These are phyloP conservation scores for Rhododendron kiyosumense DNA, from an alignment of 148 eudicot genomes.

Conservation along the genomic window DNA sequence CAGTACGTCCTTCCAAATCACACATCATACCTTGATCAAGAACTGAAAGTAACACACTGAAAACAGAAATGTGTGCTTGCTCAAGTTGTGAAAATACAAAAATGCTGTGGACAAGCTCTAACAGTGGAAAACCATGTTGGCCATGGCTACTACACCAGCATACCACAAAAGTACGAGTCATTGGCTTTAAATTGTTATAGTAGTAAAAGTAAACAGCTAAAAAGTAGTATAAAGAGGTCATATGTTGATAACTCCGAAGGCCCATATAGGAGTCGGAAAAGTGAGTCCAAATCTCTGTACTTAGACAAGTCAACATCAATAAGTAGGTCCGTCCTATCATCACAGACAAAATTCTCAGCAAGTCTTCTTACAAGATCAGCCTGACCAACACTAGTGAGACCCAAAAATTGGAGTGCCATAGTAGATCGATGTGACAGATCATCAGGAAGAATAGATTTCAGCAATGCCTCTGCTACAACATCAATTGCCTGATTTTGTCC, in stretches of 20 bases:
- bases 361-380: not conserved
- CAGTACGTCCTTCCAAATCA: no score
- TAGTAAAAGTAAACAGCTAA: not conserved
- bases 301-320: not conserved
- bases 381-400: constrained; percentile 4
- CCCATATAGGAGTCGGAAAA: not conserved
- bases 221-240: not conserved
- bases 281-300: not conserved
- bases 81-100: constrained; percentile 2
- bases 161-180: not conserved
- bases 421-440: not conserved
- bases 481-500: not conserved
- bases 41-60: not conserved
- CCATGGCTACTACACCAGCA: not conserved
- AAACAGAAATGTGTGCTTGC: not conserved
- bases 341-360: not conserved
- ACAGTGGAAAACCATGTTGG: not conserved
- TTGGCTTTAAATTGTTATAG: not conserved
- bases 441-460: not conserved
- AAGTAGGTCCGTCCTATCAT: not conserved
- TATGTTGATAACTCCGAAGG: not conserved
- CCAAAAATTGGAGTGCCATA: not conserved
- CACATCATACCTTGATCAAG: not conserved
- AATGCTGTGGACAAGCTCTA: constrained; percentile 1
- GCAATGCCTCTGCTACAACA: not conserved